Conservation (phyloP, 1,284 basidiomycete genomes). For the Pseudozyma hubeiensis region DNA sequence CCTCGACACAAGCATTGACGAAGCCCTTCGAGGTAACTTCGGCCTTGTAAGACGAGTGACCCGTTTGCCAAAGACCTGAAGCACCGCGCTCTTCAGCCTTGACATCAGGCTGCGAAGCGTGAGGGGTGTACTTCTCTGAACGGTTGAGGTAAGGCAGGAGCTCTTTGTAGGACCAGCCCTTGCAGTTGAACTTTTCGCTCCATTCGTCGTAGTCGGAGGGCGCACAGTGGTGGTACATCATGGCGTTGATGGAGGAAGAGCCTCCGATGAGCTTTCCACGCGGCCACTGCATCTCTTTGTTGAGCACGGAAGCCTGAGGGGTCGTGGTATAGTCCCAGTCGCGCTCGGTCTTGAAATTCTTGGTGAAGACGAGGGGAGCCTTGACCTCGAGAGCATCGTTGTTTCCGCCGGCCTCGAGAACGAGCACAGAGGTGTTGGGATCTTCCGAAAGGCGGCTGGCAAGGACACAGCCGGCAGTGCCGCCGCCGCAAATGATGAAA, state of each 20-base stretch:
- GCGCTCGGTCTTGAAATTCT: conserved; percentile 51
- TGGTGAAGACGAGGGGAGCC: conserved; percentile 51
- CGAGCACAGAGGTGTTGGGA: conserved; percentile 48
- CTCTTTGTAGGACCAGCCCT: conserved; percentile 55
- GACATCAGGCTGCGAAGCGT: conserved; percentile 45
- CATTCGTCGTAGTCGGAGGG: conserved; percentile 57
- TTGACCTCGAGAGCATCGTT: conserved; percentile 51
- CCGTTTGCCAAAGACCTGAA: conserved; percentile 55
- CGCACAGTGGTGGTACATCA: conserved; percentile 60
- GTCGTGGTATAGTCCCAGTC: conserved; percentile 62
- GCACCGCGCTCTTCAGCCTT: conserved; percentile 47
- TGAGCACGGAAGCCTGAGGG: conserved; percentile 35
- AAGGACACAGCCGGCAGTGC: conserved; percentile 59
- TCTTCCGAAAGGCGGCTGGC: conserved; percentile 56
- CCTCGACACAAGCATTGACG: conserved; percentile 44
- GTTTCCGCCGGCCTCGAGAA: conserved; percentile 58
- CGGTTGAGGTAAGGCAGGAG: conserved; percentile 42
- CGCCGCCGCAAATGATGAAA: conserved; percentile 57
- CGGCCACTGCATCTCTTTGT: conserved; percentile 51
- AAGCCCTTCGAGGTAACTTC: conserved; percentile 54
- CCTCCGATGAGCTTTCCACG: conserved; percentile 67
- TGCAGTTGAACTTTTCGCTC: conserved; percentile 48
- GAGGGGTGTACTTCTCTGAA: conserved; percentile 49
- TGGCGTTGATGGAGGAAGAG: conserved; percentile 70
- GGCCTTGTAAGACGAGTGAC: conserved; percentile 48